Evolutionary conservation across 768 basidiomycete species (phyloP).

Genomic region (Macrolepiota dolichaula): DNA sequence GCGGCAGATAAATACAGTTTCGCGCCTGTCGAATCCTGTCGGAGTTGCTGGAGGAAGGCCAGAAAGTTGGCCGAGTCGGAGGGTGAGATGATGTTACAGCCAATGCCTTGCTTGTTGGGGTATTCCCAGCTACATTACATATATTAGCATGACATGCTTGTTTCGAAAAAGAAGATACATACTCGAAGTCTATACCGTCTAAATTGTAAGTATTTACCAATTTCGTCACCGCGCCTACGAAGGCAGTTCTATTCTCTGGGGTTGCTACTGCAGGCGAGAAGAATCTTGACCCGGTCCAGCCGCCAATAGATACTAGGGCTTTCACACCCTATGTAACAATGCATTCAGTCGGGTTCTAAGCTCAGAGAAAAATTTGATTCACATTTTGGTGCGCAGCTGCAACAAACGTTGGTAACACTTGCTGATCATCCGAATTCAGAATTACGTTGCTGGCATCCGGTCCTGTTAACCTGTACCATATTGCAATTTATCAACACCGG

Average conservation of each 20-base stretch:
- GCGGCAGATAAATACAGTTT: constrained; percentile 54
- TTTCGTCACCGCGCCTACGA: constrained; percentile 47
- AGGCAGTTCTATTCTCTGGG: constrained; percentile 49
- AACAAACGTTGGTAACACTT: constrained; percentile 52
- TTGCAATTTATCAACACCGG: background rate
- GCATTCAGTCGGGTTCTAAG: no score
- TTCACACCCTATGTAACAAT: constrained; percentile 43
- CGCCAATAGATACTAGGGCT: constrained; percentile 61
- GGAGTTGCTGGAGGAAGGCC: constrained; percentile 67
- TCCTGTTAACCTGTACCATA: constrained; percentile 24
- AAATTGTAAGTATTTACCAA: constrained; percentile 46
- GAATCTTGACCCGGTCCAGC: constrained; percentile 59
- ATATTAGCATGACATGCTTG: background rate
- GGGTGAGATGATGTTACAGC: constrained; percentile 55
- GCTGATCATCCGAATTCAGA: constrained; percentile 35
- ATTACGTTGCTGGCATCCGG: constrained; percentile 23
- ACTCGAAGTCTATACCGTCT: constrained; percentile 57
- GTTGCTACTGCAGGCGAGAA: constrained; percentile 60
- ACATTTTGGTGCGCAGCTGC: constrained; percentile 35
- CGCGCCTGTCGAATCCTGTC: constrained; percentile 41
- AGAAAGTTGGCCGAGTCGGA: constrained; percentile 77
- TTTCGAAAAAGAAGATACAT: constrained; percentile 10
- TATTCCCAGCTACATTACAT: constrained; percentile 67
- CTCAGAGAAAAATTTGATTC: constrained; percentile 10
- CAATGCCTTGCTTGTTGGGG: constrained; percentile 60